Conservation (phyloP, 2,329 filamentous ascomycete species). For the Stagonosporopsis tanaceti region DNA sequence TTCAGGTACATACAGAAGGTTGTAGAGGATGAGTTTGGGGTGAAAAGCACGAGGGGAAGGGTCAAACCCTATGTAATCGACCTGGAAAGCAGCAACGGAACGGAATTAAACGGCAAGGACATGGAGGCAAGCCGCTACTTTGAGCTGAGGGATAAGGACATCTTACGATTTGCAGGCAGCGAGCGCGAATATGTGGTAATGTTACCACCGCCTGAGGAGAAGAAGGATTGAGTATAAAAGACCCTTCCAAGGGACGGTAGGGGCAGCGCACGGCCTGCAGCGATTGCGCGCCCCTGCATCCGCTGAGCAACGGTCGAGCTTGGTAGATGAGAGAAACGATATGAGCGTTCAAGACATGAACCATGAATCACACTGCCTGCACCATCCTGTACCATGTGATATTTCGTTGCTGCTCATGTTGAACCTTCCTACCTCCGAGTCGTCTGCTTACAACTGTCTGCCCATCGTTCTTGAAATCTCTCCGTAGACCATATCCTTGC, state of each 20-base stretch:
- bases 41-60: slow-evolving; percentile 51
- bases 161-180: slow-evolving; percentile 86
- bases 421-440: background rate
- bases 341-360: background rate
- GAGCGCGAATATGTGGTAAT: slow-evolving; percentile 96
- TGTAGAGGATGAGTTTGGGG: slow-evolving; percentile 82
- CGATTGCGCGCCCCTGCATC: slow-evolving; percentile 2
- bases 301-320: background rate
- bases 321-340: background rate
- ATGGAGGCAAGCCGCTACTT: slow-evolving; percentile 81
- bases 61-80: slow-evolving; percentile 87
- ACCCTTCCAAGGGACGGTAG: background rate
- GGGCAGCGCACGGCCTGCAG: background rate
- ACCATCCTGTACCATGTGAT: background rate
- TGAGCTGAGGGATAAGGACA: slow-evolving; percentile 87
- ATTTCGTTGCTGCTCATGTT: background rate
- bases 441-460: background rate
- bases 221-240: slow-evolving; percentile 3
- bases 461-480: background rate
- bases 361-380: background rate
- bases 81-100: slow-evolving; percentile 92
- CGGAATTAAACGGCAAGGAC: slow-evolving; percentile 77
- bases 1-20: slow-evolving; percentile 85
- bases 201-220: slow-evolving; percentile 63
- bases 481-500: slow-evolving; percentile 8